Conservation (phyloP, 768 basidiomycete species). For the Suillus americanus region DNA sequence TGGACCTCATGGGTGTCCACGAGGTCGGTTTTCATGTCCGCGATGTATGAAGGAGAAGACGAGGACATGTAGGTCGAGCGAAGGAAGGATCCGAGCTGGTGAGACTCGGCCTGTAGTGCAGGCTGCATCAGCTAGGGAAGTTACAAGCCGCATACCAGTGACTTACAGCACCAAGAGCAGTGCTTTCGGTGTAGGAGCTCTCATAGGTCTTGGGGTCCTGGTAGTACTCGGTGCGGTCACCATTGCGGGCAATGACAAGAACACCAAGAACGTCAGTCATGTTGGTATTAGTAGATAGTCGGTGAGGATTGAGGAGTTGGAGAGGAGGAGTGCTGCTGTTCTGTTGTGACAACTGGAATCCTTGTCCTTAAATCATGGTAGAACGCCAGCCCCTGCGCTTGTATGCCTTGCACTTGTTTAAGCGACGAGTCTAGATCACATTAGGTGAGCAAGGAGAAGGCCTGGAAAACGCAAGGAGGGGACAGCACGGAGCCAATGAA, state of each 20-base stretch:
- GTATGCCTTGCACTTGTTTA: neutral
- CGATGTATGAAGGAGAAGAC: constrained; percentile 68
- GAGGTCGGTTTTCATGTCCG: constrained; percentile 62
- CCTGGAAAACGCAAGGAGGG: constrained; percentile 4
- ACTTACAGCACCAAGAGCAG: constrained; percentile 72
- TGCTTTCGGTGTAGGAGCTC: constrained; percentile 62
- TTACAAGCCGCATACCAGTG: neutral
- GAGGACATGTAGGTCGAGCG: constrained; percentile 66
- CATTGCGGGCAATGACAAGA: constrained; percentile 76
- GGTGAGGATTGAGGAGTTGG: constrained; percentile 6
- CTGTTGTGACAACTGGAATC: neutral
- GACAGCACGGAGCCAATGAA: constrained; percentile 5
- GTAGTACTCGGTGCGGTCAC: constrained; percentile 66
- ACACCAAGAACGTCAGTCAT: constrained; percentile 68
- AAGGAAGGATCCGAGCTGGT: constrained; percentile 60
- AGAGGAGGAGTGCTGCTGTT: constrained; percentile 16
- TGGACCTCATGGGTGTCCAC: constrained; percentile 74
- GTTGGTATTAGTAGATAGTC: constrained; percentile 8
- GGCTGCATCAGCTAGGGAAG: neutral
- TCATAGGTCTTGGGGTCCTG: constrained; percentile 73
- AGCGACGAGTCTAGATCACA: constrained; percentile 4
- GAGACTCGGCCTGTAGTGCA: constrained; percentile 56
- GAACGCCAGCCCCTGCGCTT: neutral
- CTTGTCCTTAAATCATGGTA: constrained; percentile 5
- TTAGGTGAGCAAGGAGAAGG: constrained; percentile 1